Conservation (phyloP, 306 rosid species). For the Malus sylvestris region DNA sequence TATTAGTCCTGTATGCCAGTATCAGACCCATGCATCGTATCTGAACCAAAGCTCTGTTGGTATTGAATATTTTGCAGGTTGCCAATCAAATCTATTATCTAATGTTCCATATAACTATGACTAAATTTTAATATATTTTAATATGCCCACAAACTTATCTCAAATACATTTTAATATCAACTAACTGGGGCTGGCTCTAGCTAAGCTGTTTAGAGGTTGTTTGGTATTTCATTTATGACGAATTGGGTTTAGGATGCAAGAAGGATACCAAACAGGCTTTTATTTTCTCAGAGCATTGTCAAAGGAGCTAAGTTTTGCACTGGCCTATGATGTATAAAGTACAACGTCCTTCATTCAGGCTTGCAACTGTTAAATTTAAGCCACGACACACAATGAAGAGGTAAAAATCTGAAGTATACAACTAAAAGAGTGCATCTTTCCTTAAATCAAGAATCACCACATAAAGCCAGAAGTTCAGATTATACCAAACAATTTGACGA, state of each 20-base stretch:
- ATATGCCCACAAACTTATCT: not conserved
- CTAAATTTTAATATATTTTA: not conserved
- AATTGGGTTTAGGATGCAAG: too few relatives aligned
- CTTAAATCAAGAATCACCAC: not conserved
- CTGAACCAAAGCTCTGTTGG: not conserved
- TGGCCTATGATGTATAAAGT: not conserved
- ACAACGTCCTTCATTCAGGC: not conserved
- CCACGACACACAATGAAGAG: not conserved
- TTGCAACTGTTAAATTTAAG: not conserved
- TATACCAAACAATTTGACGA: not conserved
- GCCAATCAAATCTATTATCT: not conserved
- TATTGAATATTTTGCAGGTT: not conserved
- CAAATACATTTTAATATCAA: not conserved
- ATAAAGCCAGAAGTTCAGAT: not conserved
- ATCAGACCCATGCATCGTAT: not conserved
- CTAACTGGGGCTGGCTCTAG: not conserved
- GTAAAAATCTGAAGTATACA: not conserved
- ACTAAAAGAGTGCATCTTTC: not conserved
- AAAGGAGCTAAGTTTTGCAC: not conserved
- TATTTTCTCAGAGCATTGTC: not conserved
- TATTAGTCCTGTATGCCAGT: not conserved
- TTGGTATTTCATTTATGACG: too few relatives aligned
- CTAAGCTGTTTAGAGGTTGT: too few relatives aligned
- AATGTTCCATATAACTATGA: not conserved
- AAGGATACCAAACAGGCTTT: not conserved